Conservation (phyloP, 495 filamentous ascomycete genomes). For the Friedmanniomyces simplex region DNA sequence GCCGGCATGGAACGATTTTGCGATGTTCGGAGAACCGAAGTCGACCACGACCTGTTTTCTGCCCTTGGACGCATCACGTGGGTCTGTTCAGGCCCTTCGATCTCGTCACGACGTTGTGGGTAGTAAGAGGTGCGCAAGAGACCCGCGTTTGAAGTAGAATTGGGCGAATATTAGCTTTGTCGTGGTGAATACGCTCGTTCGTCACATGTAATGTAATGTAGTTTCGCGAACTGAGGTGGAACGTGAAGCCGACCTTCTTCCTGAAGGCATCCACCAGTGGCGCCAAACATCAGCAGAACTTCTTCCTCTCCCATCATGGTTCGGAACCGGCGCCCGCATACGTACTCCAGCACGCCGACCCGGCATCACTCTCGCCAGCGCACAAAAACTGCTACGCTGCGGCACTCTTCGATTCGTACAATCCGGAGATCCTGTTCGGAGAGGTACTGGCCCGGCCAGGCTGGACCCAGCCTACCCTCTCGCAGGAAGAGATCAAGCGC, state of each 20-base stretch:
- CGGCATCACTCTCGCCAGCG: constrained; percentile 48
- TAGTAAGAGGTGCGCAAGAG: too few relatives aligned
- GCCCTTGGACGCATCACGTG: too few relatives aligned
- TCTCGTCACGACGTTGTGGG: too few relatives aligned
- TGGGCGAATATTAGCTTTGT: too few relatives aligned
- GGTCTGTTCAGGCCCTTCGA: too few relatives aligned
- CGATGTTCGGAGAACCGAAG: too few relatives aligned
- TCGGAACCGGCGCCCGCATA: constrained; percentile 72
- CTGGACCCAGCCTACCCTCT: constrained; percentile 72
- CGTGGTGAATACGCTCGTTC: too few relatives aligned
- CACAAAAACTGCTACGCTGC: constrained; percentile 76
- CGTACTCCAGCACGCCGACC: constrained; percentile 62
- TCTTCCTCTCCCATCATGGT: constrained; percentile 71
- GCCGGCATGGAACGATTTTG: too few relatives aligned
- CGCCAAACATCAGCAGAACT: constrained; percentile 44
- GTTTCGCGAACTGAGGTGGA: too few relatives aligned
- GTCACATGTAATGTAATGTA: too few relatives aligned
- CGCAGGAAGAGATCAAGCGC: constrained; percentile 64
- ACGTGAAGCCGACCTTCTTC: constrained; percentile 72
- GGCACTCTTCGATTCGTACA: constrained; percentile 74
- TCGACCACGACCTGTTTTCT: too few relatives aligned
- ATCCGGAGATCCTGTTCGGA: constrained; percentile 70
- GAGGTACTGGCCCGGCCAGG: constrained; percentile 77
- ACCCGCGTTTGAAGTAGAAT: too few relatives aligned
- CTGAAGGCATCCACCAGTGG: constrained; percentile 40